Conservation (phyloP, 345 rosid genomes). For the Bretschneidera sinensis region DNA sequence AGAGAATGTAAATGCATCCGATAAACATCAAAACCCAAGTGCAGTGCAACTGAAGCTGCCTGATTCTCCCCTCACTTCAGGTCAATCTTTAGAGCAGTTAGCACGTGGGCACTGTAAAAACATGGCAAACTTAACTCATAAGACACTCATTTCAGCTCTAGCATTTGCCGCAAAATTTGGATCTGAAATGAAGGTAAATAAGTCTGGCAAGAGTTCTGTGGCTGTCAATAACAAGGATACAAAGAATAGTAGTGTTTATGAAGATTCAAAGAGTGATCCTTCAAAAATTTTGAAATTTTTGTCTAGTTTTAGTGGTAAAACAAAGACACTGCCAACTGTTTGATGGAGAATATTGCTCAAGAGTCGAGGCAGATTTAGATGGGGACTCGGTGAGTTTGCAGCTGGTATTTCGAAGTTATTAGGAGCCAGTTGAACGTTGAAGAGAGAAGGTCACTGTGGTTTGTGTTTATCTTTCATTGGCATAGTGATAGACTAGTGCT, state of each 20-base stretch:
- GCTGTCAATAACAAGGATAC: constrained; percentile 20
- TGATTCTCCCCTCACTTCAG: constrained; percentile 20
- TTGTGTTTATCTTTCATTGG: neutral
- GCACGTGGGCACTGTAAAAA: constrained; percentile 18
- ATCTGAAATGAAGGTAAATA: constrained; percentile 34
- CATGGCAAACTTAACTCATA: constrained; percentile 37
- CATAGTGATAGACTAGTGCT: neutral
- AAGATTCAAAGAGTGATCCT: constrained; percentile 33
- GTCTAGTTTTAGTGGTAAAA: constrained; percentile 31
- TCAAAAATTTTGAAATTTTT: constrained; percentile 55
- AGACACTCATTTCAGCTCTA: constrained; percentile 49
- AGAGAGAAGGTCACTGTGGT: neutral
- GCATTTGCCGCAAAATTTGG: constrained; percentile 60
- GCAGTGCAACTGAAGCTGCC: constrained; percentile 14
- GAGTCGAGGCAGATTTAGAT: neutral
- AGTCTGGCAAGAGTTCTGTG: constrained; percentile 11
- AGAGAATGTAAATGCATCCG: constrained; percentile 16
- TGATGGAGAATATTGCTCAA: neutral
- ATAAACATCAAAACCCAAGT: constrained; percentile 16
- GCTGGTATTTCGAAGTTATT: neutral
- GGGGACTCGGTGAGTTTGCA: neutral
- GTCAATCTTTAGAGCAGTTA: constrained; percentile 27
- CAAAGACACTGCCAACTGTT: neutral
- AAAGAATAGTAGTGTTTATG: constrained; percentile 8
- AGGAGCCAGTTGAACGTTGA: neutral